These are phyloP conservation scores for Eurotiales sp. DNA, from an alignment of 2,329 filamentous ascomycete species.

Conservation along the genomic window DNA sequence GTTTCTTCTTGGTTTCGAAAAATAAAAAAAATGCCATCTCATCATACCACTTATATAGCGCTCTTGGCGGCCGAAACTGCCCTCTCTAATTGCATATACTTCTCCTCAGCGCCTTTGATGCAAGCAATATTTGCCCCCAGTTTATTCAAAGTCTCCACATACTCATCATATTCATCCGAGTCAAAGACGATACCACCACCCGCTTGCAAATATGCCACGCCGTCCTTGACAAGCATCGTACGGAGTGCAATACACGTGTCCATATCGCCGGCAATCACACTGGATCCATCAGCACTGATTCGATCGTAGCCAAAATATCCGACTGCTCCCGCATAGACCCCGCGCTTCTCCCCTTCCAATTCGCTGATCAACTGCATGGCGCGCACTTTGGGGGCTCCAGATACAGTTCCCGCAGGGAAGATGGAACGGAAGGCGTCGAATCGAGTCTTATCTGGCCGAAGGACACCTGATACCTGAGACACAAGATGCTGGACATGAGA, in stretches of 20 bases:
- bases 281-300: slow-evolving; percentile 60
- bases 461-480: slow-evolving; percentile 88
- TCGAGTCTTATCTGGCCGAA: slow-evolving; percentile 76
- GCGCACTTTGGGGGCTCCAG: slow-evolving; percentile 88
- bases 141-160: slow-evolving; percentile 97
- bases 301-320: slow-evolving; percentile 91
- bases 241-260: slow-evolving; percentile 79
- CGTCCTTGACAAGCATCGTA: slow-evolving; percentile 93
- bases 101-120: slow-evolving; percentile 77
- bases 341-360: slow-evolving; percentile 87
- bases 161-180: slow-evolving; percentile 85
- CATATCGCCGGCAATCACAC: slow-evolving; percentile 76
- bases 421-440: slow-evolving; percentile 96
- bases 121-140: slow-evolving; percentile 83
- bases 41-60: not conserved
- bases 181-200: slow-evolving; percentile 90
- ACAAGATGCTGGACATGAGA: slow-evolving; percentile 97
- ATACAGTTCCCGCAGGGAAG: slow-evolving; percentile 94
- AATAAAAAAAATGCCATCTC: not conserved
- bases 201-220: slow-evolving; percentile 83
- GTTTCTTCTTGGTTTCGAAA: too few relatives aligned
- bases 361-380: slow-evolving; percentile 98
- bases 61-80: slow-evolving; percentile 16
- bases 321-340: slow-evolving; percentile 91
- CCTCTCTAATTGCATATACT: slow-evolving; percentile 49